Conservation (phyloP, 768 basidiomycete species). For the Royoungia palumana region DNA sequence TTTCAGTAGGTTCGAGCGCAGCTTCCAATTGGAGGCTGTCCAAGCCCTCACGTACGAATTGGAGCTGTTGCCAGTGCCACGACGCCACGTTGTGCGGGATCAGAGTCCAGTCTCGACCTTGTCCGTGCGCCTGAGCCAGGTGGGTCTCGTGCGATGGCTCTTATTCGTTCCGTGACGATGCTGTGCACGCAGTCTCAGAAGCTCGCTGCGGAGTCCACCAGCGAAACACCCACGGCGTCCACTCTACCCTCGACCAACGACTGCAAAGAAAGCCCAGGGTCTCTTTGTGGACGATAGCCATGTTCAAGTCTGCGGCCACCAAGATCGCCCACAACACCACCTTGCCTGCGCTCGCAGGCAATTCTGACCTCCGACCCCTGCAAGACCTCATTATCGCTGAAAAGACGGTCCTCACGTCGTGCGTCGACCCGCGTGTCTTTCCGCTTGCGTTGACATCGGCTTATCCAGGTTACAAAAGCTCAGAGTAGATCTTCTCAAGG, state of each 20-base stretch:
- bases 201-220: background rate
- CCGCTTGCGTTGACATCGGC: background rate
- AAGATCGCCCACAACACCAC: slow-evolving; percentile 90
- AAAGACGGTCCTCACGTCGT: slow-evolving; percentile 78
- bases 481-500: slow-evolving; percentile 60
- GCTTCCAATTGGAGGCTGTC: too few species aligned
- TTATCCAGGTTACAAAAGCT: slow-evolving; percentile 57
- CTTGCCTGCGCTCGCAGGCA: slow-evolving; percentile 64
- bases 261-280: background rate
- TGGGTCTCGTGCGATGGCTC: too few species aligned
- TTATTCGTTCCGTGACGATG: too few species aligned
- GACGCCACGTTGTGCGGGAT: too few species aligned
- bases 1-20: too few species aligned
- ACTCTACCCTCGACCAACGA: slow-evolving; percentile 5
- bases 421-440: slow-evolving; percentile 25
- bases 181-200: too few species aligned
- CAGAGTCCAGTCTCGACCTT: too few species aligned
- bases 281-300: slow-evolving; percentile 27
- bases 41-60: too few species aligned
- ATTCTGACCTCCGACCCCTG: slow-evolving; percentile 74
- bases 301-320: slow-evolving; percentile 77
- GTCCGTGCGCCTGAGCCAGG: too few species aligned
- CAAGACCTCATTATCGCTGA: slow-evolving; percentile 90
- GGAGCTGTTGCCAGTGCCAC: too few species aligned
- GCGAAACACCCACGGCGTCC: background rate